phyloP scores from a whole-genome alignment of 495 filamentous ascomycete species.

The Penicillium pancosmium region DNA sequence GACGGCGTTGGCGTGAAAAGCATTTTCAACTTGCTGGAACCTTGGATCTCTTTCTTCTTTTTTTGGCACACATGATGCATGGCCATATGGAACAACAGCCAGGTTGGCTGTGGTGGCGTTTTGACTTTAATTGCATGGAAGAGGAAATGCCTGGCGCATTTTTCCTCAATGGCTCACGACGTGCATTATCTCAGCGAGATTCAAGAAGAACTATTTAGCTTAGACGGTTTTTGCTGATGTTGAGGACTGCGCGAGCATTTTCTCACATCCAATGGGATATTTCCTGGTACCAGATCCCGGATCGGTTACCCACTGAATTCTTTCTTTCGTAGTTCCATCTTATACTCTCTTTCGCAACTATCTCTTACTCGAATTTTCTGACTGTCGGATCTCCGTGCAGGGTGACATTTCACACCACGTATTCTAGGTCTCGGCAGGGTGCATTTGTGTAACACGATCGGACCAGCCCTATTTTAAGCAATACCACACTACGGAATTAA shows the following conservation, averaged over 20 bases:
- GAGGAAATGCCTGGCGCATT: conserved; percentile 30
- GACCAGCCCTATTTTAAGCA: neutral
- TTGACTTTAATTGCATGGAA: conserved; percentile 24
- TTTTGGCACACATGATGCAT: conserved; percentile 25
- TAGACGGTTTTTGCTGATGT: conserved; percentile 9
- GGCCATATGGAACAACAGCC: conserved; percentile 10
- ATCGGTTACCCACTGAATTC: neutral
- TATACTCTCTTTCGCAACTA: neutral
- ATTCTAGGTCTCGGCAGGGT: neutral
- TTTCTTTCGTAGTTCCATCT: neutral
- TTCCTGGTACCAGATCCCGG: neutral
- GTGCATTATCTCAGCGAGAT: conserved; percentile 24
- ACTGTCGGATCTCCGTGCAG: neutral
- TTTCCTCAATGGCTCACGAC: conserved; percentile 21
- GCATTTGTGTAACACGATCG: neutral
- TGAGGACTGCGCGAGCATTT: conserved; percentile 3
- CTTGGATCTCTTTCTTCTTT: conserved; percentile 1
- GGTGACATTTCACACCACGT: neutral
- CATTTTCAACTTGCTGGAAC: conserved; percentile 12
- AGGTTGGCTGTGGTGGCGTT: conserved; percentile 23
- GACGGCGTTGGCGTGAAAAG: conserved; percentile 27
- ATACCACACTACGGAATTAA: too few relatives aligned
- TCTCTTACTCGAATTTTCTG: neutral
- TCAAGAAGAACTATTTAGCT: conserved; percentile 10
- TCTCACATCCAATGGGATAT: neutral